Evolutionary conservation across 495 filamentous ascomycete species (phyloP), one percentile per base, ranked within the genome.

Genomic region (Astrocystis sublimbata): DNA sequence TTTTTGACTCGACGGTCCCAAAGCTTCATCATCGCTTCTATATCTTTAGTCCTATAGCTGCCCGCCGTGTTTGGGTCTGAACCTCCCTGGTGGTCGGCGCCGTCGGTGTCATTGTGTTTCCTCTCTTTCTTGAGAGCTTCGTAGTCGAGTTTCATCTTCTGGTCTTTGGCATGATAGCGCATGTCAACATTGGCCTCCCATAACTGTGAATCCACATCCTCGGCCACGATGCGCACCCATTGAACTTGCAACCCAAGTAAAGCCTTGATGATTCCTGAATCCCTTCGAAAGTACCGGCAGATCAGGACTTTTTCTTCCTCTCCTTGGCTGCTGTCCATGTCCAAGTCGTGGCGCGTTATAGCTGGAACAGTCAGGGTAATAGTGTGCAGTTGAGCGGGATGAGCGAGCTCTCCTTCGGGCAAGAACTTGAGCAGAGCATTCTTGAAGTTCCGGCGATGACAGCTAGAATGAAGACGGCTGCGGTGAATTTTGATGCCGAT

Each of bases 401-500:
- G 47, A 23, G 51, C 65, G 0, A 68, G 62, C 23, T 55, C 67
- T 30, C 26, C 3, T 0, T 43, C 60, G 3, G 59, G 67, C 9
- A 59, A 49, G 50, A 71, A 71, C n/a, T 67, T 69, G 6, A 13
- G 28, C 5, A 71, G 26, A 5, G 64, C 59, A 1, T 38, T n/a
- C n/a, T 40, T 33, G 30, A 71, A 66, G 19, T 38, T 59, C 24
- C 40, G 19, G 28, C 57, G 19, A n/a, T 61, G 28, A 1, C 10
- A 0, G 30, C 0, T 13, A n/a, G 33, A 40, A 9, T 41, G 19
- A 6, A 66, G 57, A 10, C 75, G 69, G 60, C 72, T 78, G 0
- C 50, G 40, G 19, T 76, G 71, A 9, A 78, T 67, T 30, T 76
- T 71, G 53, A 81, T 63, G 43, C 60, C 64, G 49, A 78, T 35